phyloP scores from a whole-genome alignment of 2,329 filamentous ascomycete species.

The Exophiala aquamarina region DNA sequence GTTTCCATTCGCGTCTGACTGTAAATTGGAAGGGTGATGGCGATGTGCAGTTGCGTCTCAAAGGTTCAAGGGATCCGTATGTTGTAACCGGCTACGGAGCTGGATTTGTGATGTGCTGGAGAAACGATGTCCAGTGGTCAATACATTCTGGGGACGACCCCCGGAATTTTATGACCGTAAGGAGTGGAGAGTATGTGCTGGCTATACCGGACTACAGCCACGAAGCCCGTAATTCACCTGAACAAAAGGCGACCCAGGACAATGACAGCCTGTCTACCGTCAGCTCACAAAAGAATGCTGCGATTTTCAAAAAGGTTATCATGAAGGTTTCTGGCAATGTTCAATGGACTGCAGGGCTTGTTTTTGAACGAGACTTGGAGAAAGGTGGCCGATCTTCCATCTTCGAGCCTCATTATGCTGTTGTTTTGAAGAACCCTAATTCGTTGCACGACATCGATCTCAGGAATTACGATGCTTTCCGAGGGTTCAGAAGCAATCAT shows the following conservation, averaged over 20 bases:
- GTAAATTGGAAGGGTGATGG: conserved; percentile 94
- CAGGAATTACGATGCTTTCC: conserved; percentile 81
- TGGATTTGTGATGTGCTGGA: conserved; percentile 98
- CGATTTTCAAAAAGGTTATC: conserved; percentile 95
- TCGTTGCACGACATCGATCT: conserved; percentile 59
- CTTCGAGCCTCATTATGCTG: conserved; percentile 89
- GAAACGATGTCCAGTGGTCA: conserved; percentile 85
- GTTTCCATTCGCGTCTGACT: conserved; percentile 86
- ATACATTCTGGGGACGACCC: conserved; percentile 84
- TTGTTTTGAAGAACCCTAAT: conserved; percentile 78
- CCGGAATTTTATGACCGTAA: conserved; percentile 90
- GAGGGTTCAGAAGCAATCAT: conserved; percentile 92
- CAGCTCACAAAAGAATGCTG: conserved; percentile 67
- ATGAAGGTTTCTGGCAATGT: conserved; percentile 99
- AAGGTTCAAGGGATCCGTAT: conserved; percentile 89
- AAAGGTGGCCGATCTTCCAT: conserved; percentile 75
- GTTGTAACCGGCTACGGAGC: conserved; percentile 88
- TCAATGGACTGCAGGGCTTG: conserved; percentile 84
- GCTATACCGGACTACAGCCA: conserved; percentile 92
- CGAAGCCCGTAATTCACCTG: conserved; percentile 69
- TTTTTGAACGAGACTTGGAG: conserved; percentile 83
- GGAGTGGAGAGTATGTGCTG: conserved; percentile 91
- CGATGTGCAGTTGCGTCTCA: conserved; percentile 89
- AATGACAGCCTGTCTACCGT: conserved; percentile 62
- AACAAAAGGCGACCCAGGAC: conserved; percentile 40